Conservation (phyloP, 2,329 filamentous ascomycete genomes). For the Hypoxylon sp. region DNA sequence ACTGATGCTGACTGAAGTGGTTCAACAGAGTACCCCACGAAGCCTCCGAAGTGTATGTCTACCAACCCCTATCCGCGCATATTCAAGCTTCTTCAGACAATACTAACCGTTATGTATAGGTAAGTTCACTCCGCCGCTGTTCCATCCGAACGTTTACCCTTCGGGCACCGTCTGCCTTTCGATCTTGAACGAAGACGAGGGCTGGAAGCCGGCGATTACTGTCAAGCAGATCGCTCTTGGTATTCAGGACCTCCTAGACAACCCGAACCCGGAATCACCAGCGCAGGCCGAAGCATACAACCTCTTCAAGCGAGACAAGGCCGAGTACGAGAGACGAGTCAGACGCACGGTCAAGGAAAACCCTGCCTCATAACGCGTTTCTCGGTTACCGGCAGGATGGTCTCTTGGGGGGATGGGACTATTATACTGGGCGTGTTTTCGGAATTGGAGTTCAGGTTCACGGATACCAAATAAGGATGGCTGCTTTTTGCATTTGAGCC, state of each 20-base stretch:
- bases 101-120: conserved; percentile 65
- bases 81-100: not conserved
- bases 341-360: conserved; percentile 91
- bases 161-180: conserved; percentile 97
- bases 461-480: conserved; percentile 45
- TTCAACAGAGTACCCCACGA: conserved; percentile 90
- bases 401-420: conserved; percentile 10
- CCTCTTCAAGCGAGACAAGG: conserved; percentile 90
- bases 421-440: conserved; percentile 32
- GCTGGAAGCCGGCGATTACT: conserved; percentile 98
- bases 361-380: conserved; percentile 66
- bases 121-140: conserved; percentile 96
- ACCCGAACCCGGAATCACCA: conserved; percentile 96
- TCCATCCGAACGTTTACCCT: conserved; percentile 98
- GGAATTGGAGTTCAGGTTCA: conserved; percentile 46
- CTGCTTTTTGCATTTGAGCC: conserved; percentile 44
- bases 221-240: conserved; percentile 97
- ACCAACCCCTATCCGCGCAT: not conserved
- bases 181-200: conserved; percentile 98
- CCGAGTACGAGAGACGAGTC: conserved; percentile 90
- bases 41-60: conserved; percentile 94
- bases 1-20: conserved; percentile 41
- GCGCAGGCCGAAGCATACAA: conserved; percentile 98
- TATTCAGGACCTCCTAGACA: conserved; percentile 94
- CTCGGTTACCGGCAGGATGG: not conserved